Evolutionary conservation across 768 basidiomycete genomes (phyloP), one percentile per base, ranked within the genome.

Genomic region (Russula dissimulans): DNA sequence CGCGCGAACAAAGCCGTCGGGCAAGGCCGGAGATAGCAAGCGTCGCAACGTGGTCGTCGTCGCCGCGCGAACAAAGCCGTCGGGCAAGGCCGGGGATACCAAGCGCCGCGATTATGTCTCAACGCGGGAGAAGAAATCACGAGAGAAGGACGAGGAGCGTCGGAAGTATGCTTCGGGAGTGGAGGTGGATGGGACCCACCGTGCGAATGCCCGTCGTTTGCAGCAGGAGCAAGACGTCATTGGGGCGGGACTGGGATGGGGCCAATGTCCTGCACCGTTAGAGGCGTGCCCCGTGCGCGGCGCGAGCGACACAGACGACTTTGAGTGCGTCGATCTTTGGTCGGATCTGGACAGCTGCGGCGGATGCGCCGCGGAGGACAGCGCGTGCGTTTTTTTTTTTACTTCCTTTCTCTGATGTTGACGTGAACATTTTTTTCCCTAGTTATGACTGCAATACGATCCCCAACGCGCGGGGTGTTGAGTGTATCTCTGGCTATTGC

Each of bases 261-360:
- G 31, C 11, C 50, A 46, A 6, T 62, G 61, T 34, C 61, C 61
- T 11, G 50, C 41, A n/a, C 50, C 57, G 22, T 39, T 62, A 32
- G 47, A 18, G 0, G 57, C 57, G 34, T 62, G 61, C 52, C 57
- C 57, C 17, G 57, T 62, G 12, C 46, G 39, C 7, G 61, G 45
- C 45, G 39, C 43, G 38, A 14, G 29, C 15, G 41, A 69, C 42
- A 42, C 45, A 26, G 59, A 66, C 3, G 71, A 67, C 3, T 69
- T 66, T 54, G 71, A 73, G 56, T 73, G 72, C 47, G 71, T 70
- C 12, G 70, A 72, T 39, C 54, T 69, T 36, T 39, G 41, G 17
- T 66, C 65, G 56, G 72, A 73, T 53, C 64, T 72, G 34, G 54
- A 50, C 8, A 68, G 68, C 48, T 73, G 70, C 53, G 72, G 71